Evolutionary conservation across 768 basidiomycete genomes (phyloP), one percentile per base, ranked within the genome.

Genomic region (Gloeopeniophorella convolvens): DNA sequence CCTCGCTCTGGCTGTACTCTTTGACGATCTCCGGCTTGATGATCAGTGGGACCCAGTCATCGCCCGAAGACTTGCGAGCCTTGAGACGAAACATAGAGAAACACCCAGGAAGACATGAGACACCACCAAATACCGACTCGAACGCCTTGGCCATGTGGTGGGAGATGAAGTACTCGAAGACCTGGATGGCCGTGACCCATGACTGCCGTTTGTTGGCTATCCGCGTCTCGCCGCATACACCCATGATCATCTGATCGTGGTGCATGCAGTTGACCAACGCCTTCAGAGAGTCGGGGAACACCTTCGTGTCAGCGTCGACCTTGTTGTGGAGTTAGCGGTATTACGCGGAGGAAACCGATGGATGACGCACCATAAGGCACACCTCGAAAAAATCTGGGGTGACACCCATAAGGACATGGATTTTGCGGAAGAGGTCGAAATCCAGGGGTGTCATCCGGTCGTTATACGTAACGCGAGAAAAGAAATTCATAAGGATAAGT

Each of bases 71-170:
- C 62, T 85, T 91, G 46, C 96, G 79, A 7, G 93, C 94, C 67
- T 99, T 99, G 63, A 99, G 75, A 45, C 96, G 78, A 70, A 98
- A 98, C 95, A 99, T 99, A 45, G 93, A 96, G 72, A 99, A 99
- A 68, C 96, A 99, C n/a, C 96, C 96, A 0, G 96, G 96, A 24
- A 98, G 74, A 73, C 96, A 99, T 11, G 96, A 93, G 50, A 99
- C 96, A 80, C 96, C 96, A 63, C 96, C 96, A 62, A 99, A 98
- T 21, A 96, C 92, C 18, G 96, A 93, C 67, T 99, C 96, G 69
- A 99, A 99, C 6, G 91, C 94, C 67, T 99, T 99, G 54, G 95
- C 89, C 45, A 93, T 79, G 66, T 99, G 95, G 68, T 99, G 96
- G 31, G 94, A 97, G 63, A 99, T 98, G 69, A 97, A 99, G 68